Base-by-base conservation (phyloP, 345 rosid species). In the Adansonia digitata region DNA sequence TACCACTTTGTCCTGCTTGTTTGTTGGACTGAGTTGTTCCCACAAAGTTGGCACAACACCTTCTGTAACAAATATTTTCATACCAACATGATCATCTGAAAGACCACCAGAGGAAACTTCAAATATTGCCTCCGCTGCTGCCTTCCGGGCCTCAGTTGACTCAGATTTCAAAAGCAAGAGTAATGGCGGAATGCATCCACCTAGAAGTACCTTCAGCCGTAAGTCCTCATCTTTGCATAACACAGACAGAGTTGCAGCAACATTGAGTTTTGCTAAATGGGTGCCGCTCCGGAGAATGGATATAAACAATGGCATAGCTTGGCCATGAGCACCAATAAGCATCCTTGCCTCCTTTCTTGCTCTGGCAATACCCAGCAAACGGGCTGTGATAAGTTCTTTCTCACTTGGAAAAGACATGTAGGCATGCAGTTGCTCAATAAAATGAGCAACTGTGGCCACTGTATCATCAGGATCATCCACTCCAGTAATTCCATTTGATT, bases 151-250 rank as follows among this genome's bases (percentile, higher is more conserved):
- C 31, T 89, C 96, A 77, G 82, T 74, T 26, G 86, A 84, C 51
- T 86, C 87, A 43, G 97, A 91, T 77, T 89, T 90, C 86, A 94
- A 75, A 79, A 91, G 92, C 3, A 87, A 88, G 55, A 94, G 88
- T 67, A 94, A 72, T 10, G 97, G 98, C 0, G 95, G 98, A 74
- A 91, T 86, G 74, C 97, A 92, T 68, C 98, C 97, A 31, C 94
- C 98, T 22, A 91, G 90, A 34, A 94, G 85, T 59, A 94, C 91
- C 79, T 92, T 88, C 59, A 91, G 63, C 7, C 62, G 4, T 57
- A 94, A 64, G 63, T 57, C 63, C 8, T 57, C 35, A 57, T 57
- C 37, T 57, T 57, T 57, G 63, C 63, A 57, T 57, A 57, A 27
- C 18, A 27, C 81, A 53, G 90, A 86, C 5, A 94, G 82, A 51